These are phyloP conservation scores for Zasmidium cellare DNA, from an alignment of 2,329 filamentous ascomycete genomes.

Conservation along the genomic window DNA sequence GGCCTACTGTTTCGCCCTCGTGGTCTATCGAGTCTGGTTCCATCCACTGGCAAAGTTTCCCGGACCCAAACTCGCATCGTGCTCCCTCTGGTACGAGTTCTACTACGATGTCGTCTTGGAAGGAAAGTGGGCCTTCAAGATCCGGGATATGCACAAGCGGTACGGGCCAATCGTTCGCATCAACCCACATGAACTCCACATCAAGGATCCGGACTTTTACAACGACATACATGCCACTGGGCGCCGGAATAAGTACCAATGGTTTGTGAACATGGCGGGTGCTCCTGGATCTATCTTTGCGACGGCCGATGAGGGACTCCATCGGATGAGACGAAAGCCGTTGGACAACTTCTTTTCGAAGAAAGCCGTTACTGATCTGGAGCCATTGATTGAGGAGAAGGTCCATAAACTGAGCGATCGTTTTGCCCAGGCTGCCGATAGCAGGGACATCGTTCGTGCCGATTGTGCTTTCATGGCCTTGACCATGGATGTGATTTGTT, in stretches of 20 bases:
- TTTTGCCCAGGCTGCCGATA: not conserved
- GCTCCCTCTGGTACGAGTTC: conserved; percentile 14
- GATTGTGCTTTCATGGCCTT: conserved; percentile 7
- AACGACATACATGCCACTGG: conserved; percentile 7
- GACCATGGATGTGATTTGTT: conserved; percentile 10
- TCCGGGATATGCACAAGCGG: conserved; percentile 10
- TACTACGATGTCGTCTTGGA: conserved; percentile 16
- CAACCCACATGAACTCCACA: conserved; percentile 15
- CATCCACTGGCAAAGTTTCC: conserved; percentile 16
- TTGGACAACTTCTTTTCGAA: conserved; percentile 17
- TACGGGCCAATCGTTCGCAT: conserved; percentile 18
- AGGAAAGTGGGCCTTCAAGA: conserved; percentile 10
- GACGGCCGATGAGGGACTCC: conserved; percentile 7
- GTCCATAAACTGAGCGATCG: conserved; percentile 6
- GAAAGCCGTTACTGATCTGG: conserved; percentile 4
- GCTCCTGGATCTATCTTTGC: conserved; percentile 9
- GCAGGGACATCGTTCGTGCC: not conserved
- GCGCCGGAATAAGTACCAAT: conserved; percentile 10
- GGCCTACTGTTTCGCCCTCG: not conserved
- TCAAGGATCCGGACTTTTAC: conserved; percentile 10
- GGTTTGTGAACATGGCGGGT: conserved; percentile 1
- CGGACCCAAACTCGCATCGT: conserved; percentile 12
- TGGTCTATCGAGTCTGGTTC: conserved; percentile 12
- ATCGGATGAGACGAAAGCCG: conserved; percentile 8
- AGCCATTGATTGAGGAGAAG: conserved; percentile 2